Evolutionary conservation across 2,329 filamentous ascomycete species (phyloP), one percentile per base, ranked within the genome.

Genomic region (Fonsecaea multimorphosa): DNA sequence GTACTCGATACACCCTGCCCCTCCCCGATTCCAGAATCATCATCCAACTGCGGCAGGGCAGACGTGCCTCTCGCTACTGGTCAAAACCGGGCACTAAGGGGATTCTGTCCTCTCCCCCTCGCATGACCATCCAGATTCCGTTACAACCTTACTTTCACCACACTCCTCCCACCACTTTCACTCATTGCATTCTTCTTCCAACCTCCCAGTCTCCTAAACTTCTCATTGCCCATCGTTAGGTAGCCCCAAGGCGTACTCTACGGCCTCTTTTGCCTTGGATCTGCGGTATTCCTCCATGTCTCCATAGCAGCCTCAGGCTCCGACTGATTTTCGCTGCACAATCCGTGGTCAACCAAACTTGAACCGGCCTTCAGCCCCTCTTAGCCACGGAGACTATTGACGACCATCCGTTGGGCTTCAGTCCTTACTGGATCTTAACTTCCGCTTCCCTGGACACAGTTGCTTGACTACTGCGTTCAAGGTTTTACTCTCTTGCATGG

Each of bases 141-240:
- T 51, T 56, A 59, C 67, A 67, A 69, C 67, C 65, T 69, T 69
- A 67, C 53, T 69, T 69, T 51, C 58, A 69, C 67, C 29, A 69
- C 67, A 56, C n/a, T 53, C 27, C 52, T 34, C 44, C 38, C 22
- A 53, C 22, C 11, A 52, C 58, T 51, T 63, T 61, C 46, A 58
- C 52, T 12, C 14, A 40, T n/a, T 40, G 2, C 12, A 40, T 51
- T 36, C 31, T 31, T 58, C 38, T 49, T 49, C 32, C 58, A 24
- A 36, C 46, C 36, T 36, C 32, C 29, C 24, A 52, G 31, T 22
- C 40, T 49, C 6, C 9, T 24, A 22, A 24, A 22, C 1, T 11
- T 6, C 14, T 31, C 22, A 12, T 12, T 22, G 8, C 11, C 19
- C 8, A 8, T 24, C 4, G 19, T 49, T 24, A 9, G 22, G 9